phyloP scores from a whole-genome alignment of 306 rosid species.

The Rubus idaeus region DNA sequence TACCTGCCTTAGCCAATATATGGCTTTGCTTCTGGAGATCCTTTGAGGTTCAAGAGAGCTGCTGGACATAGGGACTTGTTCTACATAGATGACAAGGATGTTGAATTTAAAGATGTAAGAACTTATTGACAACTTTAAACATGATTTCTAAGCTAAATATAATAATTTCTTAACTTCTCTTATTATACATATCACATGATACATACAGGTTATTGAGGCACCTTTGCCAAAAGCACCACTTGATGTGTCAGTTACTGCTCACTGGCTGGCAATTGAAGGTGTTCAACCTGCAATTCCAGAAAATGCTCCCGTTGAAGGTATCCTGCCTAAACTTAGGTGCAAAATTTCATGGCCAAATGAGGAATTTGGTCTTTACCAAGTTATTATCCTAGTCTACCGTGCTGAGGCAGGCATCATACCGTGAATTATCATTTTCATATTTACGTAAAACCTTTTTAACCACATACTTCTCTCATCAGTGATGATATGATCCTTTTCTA shows the following conservation, averaged over 20 bases:
- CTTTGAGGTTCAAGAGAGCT: slow-evolving; percentile 76
- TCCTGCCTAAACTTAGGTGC: slow-evolving; percentile 22
- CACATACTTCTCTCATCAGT: neutral
- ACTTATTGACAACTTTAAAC: slow-evolving; percentile 24
- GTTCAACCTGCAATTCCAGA: slow-evolving; percentile 88
- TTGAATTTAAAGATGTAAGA: slow-evolving; percentile 88
- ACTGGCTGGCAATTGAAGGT: slow-evolving; percentile 97
- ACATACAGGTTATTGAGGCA: slow-evolving; percentile 63
- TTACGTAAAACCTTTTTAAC: neutral
- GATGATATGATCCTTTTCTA: neutral
- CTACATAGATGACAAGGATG: slow-evolving; percentile 89
- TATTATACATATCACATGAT: slow-evolving; percentile 21
- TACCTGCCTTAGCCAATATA: slow-evolving; percentile 64
- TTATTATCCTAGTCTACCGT: neutral
- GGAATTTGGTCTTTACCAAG: slow-evolving; percentile 10
- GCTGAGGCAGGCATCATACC: slow-evolving; percentile 4
- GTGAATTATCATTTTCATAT: neutral
- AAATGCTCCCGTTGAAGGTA: slow-evolving; percentile 74
- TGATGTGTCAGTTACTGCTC: slow-evolving; percentile 67
- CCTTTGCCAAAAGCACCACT: slow-evolving; percentile 72
- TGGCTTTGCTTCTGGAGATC: slow-evolving; percentile 76
- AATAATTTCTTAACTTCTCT: slow-evolving; percentile 20
- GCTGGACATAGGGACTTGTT: slow-evolving; percentile 84
- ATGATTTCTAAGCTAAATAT: slow-evolving; percentile 12
- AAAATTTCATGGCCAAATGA: slow-evolving; percentile 15